Percentiles rank a stretch among this genome's conserved stretches.
phyloP scores from a whole-genome alignment of 2,329 filamentous ascomycete genomes.

The Amauroascus verrucosus region DNA sequence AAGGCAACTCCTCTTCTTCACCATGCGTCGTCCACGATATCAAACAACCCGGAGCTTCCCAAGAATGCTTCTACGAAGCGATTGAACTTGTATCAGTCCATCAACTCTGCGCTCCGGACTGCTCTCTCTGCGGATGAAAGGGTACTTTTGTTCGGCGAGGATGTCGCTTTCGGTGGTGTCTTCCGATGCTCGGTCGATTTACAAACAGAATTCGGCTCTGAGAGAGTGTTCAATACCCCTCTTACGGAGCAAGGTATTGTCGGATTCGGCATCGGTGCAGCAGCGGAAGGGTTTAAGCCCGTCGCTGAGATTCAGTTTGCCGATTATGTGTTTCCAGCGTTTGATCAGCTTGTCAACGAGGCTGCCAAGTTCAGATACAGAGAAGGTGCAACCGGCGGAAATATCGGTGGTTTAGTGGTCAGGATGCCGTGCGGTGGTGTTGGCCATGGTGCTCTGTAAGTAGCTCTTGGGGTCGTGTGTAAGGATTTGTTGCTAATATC shows the following conservation, averaged over 20 bases:
- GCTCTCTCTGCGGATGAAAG: conserved; percentile 74
- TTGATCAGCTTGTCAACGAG: conserved; percentile 90
- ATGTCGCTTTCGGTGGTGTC: conserved; percentile 93
- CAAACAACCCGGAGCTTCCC: conserved; percentile 62
- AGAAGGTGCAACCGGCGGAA: conserved; percentile 53
- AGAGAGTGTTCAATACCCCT: conserved; percentile 93
- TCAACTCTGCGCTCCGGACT: conserved; percentile 79
- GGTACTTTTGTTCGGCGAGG: conserved; percentile 87
- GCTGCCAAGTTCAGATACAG: conserved; percentile 80
- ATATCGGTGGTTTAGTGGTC: conserved; percentile 69
- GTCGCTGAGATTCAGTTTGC: conserved; percentile 94
- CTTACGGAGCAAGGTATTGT: conserved; percentile 89
- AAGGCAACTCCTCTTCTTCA: conserved; percentile 68
- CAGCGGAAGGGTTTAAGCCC: conserved; percentile 83
- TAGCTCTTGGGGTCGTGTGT: conserved; percentile 10
- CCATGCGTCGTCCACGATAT: conserved; percentile 63
- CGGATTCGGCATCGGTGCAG: conserved; percentile 83
- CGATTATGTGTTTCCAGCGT: conserved; percentile 86
- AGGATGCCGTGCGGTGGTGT: conserved; percentile 86
- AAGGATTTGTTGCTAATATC: neutral
- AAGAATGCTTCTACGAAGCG: conserved; percentile 64
- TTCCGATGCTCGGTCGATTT: conserved; percentile 91
- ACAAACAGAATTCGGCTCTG: conserved; percentile 72
- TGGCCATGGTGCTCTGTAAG: conserved; percentile 68
- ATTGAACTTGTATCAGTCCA: conserved; percentile 86